phyloP scores from a whole-genome alignment of 768 basidiomycete genomes.

The Tephrocybe sp. region DNA sequence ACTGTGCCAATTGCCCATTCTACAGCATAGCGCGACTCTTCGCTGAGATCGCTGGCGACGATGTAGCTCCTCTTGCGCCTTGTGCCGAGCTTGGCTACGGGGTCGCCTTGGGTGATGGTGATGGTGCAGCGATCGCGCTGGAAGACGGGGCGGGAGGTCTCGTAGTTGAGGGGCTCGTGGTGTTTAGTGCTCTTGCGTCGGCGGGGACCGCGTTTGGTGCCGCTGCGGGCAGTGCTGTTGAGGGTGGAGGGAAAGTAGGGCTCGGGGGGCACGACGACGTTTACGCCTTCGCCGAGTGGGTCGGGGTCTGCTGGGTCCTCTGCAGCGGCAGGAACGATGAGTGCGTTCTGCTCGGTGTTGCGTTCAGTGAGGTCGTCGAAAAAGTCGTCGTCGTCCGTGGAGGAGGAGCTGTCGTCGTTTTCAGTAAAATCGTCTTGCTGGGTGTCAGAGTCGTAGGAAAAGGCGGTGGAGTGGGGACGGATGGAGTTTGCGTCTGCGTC shows the following conservation, averaged over 20 bases:
- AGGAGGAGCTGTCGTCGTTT: constrained; percentile 59
- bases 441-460: constrained; percentile 62
- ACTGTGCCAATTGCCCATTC: constrained; percentile 99
- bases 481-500: constrained; percentile 52
- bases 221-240: constrained; percentile 39
- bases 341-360: constrained; percentile 85
- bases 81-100: constrained; percentile 54
- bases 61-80: constrained; percentile 78
- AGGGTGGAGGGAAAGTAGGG: constrained; percentile 80
- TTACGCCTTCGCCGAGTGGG: constrained; percentile 90
- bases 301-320: constrained; percentile 75
- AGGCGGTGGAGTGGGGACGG: constrained; percentile 59
- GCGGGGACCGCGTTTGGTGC: constrained; percentile 45
- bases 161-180: constrained; percentile 63
- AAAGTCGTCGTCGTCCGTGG: constrained; percentile 53
- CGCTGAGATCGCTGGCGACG: constrained; percentile 92
- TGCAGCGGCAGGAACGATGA: constrained; percentile 43
- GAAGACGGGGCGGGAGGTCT: constrained; percentile 79
- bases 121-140: constrained; percentile 93
- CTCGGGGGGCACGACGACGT: constrained; percentile 81
- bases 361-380: constrained; percentile 83
- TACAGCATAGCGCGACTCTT: constrained; percentile 92
- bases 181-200: constrained; percentile 62
- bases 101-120: constrained; percentile 83
- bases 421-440: constrained; percentile 52